Evolutionary conservation across 805 yeast species (phyloP), one percentile per base, ranked within the genome.

Genomic region (Saccharomycopsis sp.): DNA sequence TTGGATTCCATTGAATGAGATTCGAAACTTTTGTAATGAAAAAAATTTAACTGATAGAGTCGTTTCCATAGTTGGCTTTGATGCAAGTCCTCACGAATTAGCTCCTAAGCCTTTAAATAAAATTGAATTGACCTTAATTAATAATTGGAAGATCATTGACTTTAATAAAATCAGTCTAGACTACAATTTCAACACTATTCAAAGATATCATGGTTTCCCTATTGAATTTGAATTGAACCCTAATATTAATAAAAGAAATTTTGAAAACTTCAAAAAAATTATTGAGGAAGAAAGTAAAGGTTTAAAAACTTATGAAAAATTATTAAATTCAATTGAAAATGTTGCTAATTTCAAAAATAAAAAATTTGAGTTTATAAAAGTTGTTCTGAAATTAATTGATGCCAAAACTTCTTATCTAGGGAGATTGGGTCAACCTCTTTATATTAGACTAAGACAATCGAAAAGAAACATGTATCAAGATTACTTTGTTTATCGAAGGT

Each of bases 1-100:
- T 28, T 56, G 60, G 60, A 48, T 55, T 20, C 37, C 47, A 13
- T 21, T 40, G 1, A 35, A 30, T 3, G 41, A 36, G 9, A 58
- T 46, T 2, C 30, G 34, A 18, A 40, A 40, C 14, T 53, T 52
- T 38, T 37, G 51, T 10, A 28, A 18, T 10, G 44, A 48, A 34
- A 53, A 52, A 32, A 55, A 52, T 0, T 21, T 54, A 6, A 21
- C 28, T 12, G 37, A 34, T 1, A 36, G 33, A 20, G 14, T 52
- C 4, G 28, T n/a, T n/a, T 49, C 50, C 4, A 48, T 54, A n/a
- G 14, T 49, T 3, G 49, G 40, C 4, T 55, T 51, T 31, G 33
- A 23, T 4, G 13, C 15, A 0, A 20, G 39, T 12, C 57, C 57
- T 19, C 37, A 37, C n/a, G 46, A 47, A 23, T 13, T 13, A n/a